Base-by-base conservation (phyloP, 2,329 filamentous ascomycete genomes). In the Fusarium palustre region DNA sequence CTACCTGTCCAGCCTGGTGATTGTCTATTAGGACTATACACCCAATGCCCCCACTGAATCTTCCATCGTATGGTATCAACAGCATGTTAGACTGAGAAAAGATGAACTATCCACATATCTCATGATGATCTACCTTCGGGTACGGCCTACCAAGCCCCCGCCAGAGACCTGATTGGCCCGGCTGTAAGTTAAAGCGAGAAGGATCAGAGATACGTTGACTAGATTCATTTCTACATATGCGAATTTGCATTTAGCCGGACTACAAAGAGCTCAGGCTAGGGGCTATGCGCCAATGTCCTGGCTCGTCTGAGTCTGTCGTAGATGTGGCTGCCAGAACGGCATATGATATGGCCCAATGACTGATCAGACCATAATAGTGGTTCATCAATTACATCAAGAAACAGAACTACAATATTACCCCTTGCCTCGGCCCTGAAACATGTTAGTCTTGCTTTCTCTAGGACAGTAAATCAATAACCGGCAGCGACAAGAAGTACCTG, bases 81-180 rank as follows among this genome's bases (percentile, higher is more conserved):
- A 46, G 15, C 25, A 30, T 20, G 18, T 9, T 5, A 8, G 18
- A 20, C 13, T 7, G 16, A 22, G 43, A 13, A 22, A 16, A n/a
- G 12, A 39, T 28, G 34, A 20, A 22, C 3, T 45, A 31, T 22
- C 36, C 36, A 39, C 36, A 39, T 43, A 48, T 58, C 48, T 46
- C 38, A 46, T 24, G 42, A 69, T 58, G 41, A 49, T 46, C 52
- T 55, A 34, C 43, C 46, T n/a, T 67, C 45, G 49, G 33, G 10
- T n/a, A 38, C 31, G 49, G 53, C 30, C 49, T 33, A 69, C 25
- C 42, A 25, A 31, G 16, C 30, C 22, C 58, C 61, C 38, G 39
- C 10, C 24, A 20, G 13, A 28, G 38, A 55, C 42, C 7, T 50
- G 39, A 69, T 69, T 69, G 66, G 66, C 34, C 62, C 66, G 66